Conservation (phyloP, 352 stramenopile genomes). For the Phytophthora melonis region DNA sequence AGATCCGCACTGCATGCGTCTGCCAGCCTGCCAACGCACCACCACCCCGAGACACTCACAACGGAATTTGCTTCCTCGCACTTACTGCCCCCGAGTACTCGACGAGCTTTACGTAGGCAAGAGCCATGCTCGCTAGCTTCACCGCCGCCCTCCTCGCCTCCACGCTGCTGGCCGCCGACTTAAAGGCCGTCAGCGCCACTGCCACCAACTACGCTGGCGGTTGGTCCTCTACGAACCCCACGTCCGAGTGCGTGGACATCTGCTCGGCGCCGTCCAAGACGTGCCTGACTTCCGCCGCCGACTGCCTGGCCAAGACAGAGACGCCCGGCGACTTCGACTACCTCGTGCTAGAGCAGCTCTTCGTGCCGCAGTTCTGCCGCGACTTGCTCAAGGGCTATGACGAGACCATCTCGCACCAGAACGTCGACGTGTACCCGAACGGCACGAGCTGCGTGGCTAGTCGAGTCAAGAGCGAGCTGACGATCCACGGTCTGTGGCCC, state of each 20-base stretch:
- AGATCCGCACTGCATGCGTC: constrained; percentile 9
- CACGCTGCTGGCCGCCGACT: constrained; percentile 30
- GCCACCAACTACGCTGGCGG: constrained; percentile 66
- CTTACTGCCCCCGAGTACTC: constrained; percentile 24
- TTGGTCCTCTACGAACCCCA: constrained; percentile 47
- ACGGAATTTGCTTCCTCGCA: constrained; percentile 25
- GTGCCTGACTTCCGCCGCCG: constrained; percentile 59
- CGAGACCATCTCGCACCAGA: constrained; percentile 79
- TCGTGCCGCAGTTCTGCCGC: constrained; percentile 83
- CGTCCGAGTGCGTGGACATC: constrained; percentile 76
- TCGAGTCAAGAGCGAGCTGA: constrained; percentile 48
- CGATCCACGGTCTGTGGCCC: constrained; percentile 77
- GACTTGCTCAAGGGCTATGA: constrained; percentile 70
- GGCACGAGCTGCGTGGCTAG: constrained; percentile 54
- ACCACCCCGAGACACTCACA: constrained; percentile 16
- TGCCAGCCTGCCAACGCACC: background rate
- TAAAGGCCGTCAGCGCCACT: constrained; percentile 15
- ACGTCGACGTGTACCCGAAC: constrained; percentile 66
- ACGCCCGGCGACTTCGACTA: constrained; percentile 77
- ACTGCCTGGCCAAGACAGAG: constrained; percentile 68
- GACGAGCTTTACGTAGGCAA: background rate
- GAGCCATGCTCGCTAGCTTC: constrained; percentile 27
- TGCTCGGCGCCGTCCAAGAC: constrained; percentile 70
- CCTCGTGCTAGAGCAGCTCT: constrained; percentile 81
- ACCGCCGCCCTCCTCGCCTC: constrained; percentile 23